Conservation (phyloP, 805 yeast genomes). For the Starmerella khaoyaiensis region DNA sequence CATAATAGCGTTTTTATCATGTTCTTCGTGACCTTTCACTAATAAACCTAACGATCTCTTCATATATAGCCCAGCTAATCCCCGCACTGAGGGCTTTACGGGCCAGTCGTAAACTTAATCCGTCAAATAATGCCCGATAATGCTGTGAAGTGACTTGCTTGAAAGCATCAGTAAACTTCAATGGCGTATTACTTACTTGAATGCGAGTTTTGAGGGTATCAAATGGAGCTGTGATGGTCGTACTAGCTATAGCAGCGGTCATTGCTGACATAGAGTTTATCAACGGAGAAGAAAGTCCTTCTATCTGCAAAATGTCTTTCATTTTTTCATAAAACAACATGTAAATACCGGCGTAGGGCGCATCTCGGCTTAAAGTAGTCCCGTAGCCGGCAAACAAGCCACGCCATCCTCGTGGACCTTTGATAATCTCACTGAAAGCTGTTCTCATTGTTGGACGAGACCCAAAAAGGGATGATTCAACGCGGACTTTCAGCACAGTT, state of each 20-base stretch:
- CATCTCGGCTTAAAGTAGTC: constrained; percentile 80
- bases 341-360: constrained; percentile 92
- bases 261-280: constrained; percentile 70
- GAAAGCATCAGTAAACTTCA: constrained; percentile 7
- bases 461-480: constrained; percentile 71
- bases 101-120: constrained; percentile 63
- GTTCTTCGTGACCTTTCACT: too few species aligned
- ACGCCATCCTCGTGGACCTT: constrained; percentile 35
- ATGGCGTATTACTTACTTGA: constrained; percentile 40
- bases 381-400: constrained; percentile 82
- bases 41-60: constrained; percentile 57
- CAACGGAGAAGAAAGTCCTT: constrained; percentile 27
- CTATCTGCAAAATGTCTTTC: constrained; percentile 42
- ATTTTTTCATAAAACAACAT: constrained; percentile 71
- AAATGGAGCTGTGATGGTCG: constrained; percentile 84
- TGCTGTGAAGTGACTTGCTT: constrained; percentile 3
- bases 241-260: constrained; percentile 63
- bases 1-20: too few species aligned
- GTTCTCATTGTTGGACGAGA: constrained; percentile 49
- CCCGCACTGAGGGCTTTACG: constrained; percentile 89
- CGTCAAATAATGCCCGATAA: constrained; percentile 48
- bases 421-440: constrained; percentile 46
- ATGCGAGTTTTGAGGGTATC: constrained; percentile 87
- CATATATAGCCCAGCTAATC: constrained; percentile 94
- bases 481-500: constrained; percentile 78